phyloP scores from a whole-genome alignment of 345 rosid genomes.

The Leavenworthia alabamica region DNA sequence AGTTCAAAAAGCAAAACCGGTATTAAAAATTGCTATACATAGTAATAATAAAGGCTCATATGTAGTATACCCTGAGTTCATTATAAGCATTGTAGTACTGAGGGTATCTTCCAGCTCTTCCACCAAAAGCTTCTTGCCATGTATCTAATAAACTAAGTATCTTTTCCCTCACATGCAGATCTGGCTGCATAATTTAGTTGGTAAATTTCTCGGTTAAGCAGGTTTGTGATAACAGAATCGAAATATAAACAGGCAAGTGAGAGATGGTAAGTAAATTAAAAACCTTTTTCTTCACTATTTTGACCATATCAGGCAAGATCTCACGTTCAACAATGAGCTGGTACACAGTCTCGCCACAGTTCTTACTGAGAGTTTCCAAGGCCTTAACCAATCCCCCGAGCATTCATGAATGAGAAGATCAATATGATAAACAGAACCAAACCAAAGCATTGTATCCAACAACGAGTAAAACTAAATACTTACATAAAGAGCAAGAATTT shows the following conservation, averaged over 20 bases:
- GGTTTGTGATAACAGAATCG: no score
- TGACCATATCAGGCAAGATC: conserved; percentile 92
- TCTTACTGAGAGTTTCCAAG: conserved; percentile 91
- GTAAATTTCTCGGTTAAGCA: conserved; percentile 4
- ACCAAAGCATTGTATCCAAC: not conserved
- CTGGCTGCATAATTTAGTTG: conserved; percentile 60
- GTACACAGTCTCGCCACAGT: conserved; percentile 78
- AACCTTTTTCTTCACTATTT: conserved; percentile 96
- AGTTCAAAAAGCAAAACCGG: not conserved
- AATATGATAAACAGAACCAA: not conserved
- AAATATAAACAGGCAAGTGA: conserved; percentile 3
- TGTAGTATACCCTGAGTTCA: conserved; percentile 64
- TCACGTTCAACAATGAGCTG: conserved; percentile 90
- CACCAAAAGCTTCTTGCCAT: conserved; percentile 76
- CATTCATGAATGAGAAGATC: not conserved
- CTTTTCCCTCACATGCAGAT: conserved; percentile 85
- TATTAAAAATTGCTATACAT: not conserved
- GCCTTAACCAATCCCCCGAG: conserved; percentile 41
- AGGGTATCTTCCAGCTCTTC: conserved; percentile 72
- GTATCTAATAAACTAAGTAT: conserved; percentile 57
- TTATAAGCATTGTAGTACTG: conserved; percentile 80
- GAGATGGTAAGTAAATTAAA: not conserved
- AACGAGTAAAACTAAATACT: conserved; percentile 23
- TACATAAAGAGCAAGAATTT: conserved; percentile 78
- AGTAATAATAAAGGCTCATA: not conserved